A percentile compares a stretch with the other conserved stretches of the same genome.
Evolutionary conservation across 139 green algal species (phyloP).

Genomic region (Chlorella ohadii): DNA sequence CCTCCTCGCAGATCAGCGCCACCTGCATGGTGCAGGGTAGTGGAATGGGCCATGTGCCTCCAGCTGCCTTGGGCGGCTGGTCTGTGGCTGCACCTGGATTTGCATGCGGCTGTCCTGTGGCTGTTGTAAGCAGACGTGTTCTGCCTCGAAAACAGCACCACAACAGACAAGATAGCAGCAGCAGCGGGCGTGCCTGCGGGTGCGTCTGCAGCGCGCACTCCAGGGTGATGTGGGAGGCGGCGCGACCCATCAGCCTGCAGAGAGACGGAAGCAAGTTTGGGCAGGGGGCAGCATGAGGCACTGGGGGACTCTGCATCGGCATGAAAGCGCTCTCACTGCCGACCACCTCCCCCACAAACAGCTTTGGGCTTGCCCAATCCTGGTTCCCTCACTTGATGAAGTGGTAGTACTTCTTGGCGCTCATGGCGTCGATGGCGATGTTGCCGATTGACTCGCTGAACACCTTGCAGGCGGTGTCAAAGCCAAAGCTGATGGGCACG

Average conservation of each 20-base stretch:
- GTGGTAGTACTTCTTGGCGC: constrained; percentile 74
- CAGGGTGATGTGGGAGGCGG: constrained; percentile 72
- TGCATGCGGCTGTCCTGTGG: too few species aligned
- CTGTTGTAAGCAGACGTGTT: too few species aligned
- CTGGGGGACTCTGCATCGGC: too few species aligned
- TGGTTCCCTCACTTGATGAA: constrained; percentile 69
- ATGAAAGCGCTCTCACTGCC: too few species aligned
- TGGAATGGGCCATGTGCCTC: too few species aligned
- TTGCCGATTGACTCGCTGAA: constrained; percentile 75
- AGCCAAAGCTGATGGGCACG: constrained; percentile 70
- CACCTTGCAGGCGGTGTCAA: constrained; percentile 80
- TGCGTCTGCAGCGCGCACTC: constrained; percentile 75
- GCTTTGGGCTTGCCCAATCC: background rate
- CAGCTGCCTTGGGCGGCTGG: too few species aligned
- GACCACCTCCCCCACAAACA: too few species aligned
- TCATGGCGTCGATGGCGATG: constrained; percentile 62
- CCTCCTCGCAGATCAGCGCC: constrained; percentile 71
- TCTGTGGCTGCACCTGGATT: too few species aligned
- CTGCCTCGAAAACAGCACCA: too few species aligned
- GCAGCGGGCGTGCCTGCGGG: constrained; percentile 36
- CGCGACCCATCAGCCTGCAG: constrained; percentile 63
- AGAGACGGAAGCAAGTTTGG: too few species aligned
- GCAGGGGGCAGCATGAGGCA: too few species aligned
- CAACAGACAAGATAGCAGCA: background rate
- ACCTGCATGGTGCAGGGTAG: constrained; percentile 31